These are phyloP conservation scores for Beauveria sp. DNA, from an alignment of 2,329 filamentous ascomycete species.

Conservation along the genomic window DNA sequence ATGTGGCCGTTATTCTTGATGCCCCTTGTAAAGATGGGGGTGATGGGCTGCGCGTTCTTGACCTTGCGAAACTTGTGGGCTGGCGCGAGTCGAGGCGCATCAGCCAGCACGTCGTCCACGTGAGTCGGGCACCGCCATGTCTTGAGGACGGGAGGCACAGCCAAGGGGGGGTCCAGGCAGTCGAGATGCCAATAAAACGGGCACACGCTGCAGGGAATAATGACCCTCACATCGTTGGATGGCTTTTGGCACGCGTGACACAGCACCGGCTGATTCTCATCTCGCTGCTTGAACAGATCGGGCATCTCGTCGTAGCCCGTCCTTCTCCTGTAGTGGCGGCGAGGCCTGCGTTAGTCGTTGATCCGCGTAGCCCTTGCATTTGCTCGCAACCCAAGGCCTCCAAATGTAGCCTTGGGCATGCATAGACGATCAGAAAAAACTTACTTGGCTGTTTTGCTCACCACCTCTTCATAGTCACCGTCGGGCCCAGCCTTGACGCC, in stretches of 20 bases:
- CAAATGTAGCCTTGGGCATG: neutral
- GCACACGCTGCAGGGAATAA: conserved; percentile 83
- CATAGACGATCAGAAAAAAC: neutral
- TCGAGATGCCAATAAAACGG: conserved; percentile 83
- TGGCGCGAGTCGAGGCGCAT: conserved; percentile 50
- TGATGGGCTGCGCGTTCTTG: conserved; percentile 45
- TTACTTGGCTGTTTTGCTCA: conserved; percentile 58
- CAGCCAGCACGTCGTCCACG: conserved; percentile 63
- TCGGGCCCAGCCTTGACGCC: conserved; percentile 69
- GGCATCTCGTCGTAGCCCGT: conserved; percentile 52
- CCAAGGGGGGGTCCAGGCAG: conserved; percentile 77
- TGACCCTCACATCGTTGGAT: conserved; percentile 53
- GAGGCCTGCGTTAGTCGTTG: neutral
- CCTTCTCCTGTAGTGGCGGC: conserved; percentile 35
- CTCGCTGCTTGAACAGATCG: conserved; percentile 61
- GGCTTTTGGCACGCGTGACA: conserved; percentile 70
- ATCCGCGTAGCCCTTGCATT: neutral
- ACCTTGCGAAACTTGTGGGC: conserved; percentile 56
- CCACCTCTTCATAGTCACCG: conserved; percentile 72
- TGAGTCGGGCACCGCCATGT: conserved; percentile 90
- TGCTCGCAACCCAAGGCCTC: neutral
- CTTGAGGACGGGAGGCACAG: conserved; percentile 66
- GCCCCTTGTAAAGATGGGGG: conserved; percentile 52
- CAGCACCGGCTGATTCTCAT: conserved; percentile 69
- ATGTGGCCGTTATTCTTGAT: conserved; percentile 64